These are phyloP conservation scores for Neoboletus brunneissimus DNA, from an alignment of 768 basidiomycete species.

Conservation along the genomic window DNA sequence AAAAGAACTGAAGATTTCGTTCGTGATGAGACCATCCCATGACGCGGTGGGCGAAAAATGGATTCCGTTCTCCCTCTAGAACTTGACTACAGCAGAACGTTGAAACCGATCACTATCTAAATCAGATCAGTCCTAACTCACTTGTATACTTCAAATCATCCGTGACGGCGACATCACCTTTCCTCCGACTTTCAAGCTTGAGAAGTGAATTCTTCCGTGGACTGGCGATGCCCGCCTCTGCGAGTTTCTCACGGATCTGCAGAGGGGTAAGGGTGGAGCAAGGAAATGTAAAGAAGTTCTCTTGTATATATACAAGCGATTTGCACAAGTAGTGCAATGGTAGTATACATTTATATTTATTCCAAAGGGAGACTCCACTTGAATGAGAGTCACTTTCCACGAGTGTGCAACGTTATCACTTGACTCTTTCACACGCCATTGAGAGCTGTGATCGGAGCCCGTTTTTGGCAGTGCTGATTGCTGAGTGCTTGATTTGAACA, in stretches of 20 bases:
- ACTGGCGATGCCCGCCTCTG: conserved; percentile 53
- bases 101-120: background rate
- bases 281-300: conserved; percentile 76
- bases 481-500: too few relatives aligned
- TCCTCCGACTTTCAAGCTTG: conserved; percentile 57
- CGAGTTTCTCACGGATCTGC: conserved; percentile 74
- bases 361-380: too few relatives aligned
- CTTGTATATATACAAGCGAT: too few relatives aligned
- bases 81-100: conserved; percentile 63
- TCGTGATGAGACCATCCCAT: conserved; percentile 72
- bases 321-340: too few relatives aligned
- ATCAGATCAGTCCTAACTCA: conserved; percentile 35
- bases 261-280: conserved; percentile 61
- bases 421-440: too few relatives aligned
- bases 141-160: conserved; percentile 89
- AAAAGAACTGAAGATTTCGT: conserved; percentile 80
- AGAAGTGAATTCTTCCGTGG: conserved; percentile 58
- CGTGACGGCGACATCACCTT: conserved; percentile 80
- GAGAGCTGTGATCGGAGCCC: too few relatives aligned
- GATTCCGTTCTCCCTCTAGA: conserved; percentile 85
- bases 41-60: conserved; percentile 86
- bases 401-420: too few relatives aligned
- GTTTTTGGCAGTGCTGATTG: too few relatives aligned
- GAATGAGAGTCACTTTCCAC: too few relatives aligned
- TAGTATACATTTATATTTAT: too few relatives aligned